These are phyloP conservation scores for Aspergillus ostianus DNA, from an alignment of 495 filamentous ascomycete genomes.

Conservation along the genomic window DNA sequence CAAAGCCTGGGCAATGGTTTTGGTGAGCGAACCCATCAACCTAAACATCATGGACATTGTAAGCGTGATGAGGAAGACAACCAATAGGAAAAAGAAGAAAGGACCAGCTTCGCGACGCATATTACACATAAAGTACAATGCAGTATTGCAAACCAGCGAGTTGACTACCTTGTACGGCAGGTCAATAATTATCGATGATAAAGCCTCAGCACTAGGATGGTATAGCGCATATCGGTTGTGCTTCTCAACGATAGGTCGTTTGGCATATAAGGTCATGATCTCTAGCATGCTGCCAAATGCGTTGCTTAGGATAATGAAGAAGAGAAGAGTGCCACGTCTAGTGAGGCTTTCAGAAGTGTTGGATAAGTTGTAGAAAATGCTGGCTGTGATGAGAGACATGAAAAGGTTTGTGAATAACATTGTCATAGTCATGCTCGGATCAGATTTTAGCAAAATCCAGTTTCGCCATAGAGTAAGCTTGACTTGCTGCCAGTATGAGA, in stretches of 20 bases:
- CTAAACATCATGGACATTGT: conserved; percentile 71
- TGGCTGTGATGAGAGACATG: conserved; percentile 73
- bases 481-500: conserved; percentile 32
- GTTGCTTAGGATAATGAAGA: conserved; percentile 82
- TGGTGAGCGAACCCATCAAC: conserved; percentile 61
- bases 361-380: conserved; percentile 75
- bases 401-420: conserved; percentile 65
- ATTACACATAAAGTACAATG: conserved; percentile 55
- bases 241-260: conserved; percentile 62
- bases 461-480: conserved; percentile 40
- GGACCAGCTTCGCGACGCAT: conserved; percentile 55
- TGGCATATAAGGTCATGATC: conserved; percentile 52
- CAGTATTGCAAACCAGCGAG: conserved; percentile 43
- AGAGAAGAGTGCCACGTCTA: conserved; percentile 70
- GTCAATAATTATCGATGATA: conserved; percentile 54
- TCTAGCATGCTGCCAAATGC: conserved; percentile 74
- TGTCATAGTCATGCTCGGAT: conserved; percentile 63
- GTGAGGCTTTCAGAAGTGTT: conserved; percentile 64
- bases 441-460: conserved; percentile 54
- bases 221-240: conserved; percentile 59
- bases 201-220: conserved; percentile 53
- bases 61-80: conserved; percentile 60
- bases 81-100: conserved; percentile 74
- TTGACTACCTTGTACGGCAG: conserved; percentile 49
- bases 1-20: conserved; percentile 58